These are phyloP conservation scores for Flammula alnicola DNA, from an alignment of 1,284 basidiomycete genomes.

Conservation along the genomic window DNA sequence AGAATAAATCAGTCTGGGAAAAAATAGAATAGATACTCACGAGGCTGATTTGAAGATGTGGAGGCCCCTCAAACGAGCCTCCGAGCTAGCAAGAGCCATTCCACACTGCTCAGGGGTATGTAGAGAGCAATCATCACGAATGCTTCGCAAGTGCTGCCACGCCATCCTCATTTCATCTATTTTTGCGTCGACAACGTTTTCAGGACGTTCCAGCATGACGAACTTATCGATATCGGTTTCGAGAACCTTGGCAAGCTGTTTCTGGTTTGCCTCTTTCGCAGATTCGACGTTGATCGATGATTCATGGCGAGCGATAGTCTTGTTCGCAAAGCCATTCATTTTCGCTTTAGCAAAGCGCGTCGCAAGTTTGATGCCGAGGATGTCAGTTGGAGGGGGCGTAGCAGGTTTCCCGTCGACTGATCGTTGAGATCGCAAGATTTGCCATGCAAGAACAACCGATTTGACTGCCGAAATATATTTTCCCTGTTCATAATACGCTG, in stretches of 20 bases:
- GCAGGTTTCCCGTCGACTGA: no score
- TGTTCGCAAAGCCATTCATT: neutral
- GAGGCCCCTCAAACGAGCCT: neutral
- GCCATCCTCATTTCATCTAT: slow-evolving; percentile 2
- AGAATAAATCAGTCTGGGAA: neutral
- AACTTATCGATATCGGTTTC: slow-evolving; percentile 4
- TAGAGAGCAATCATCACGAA: neutral
- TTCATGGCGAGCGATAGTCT: neutral
- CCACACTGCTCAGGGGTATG: neutral
- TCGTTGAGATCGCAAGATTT: neutral
- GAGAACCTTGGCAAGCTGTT: no score
- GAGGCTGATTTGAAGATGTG: neutral
- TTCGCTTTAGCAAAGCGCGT: slow-evolving; percentile 2
- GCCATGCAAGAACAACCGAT: slow-evolving; percentile 1
- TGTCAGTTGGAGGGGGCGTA: neutral
- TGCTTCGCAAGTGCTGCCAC: slow-evolving; percentile 4
- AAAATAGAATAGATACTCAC: neutral
- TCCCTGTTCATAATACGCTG: slow-evolving; percentile 10
- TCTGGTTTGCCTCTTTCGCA: no score
- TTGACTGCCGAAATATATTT: slow-evolving; percentile 6
- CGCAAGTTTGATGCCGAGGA: slow-evolving; percentile 2
- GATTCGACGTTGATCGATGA: no score
- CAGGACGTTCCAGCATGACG: neutral
- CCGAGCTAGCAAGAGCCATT: neutral
- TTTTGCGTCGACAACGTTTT: neutral